Evolutionary conservation across 1,139 yeast species (phyloP).

Genomic region (Kodamaea arcana): DNA sequence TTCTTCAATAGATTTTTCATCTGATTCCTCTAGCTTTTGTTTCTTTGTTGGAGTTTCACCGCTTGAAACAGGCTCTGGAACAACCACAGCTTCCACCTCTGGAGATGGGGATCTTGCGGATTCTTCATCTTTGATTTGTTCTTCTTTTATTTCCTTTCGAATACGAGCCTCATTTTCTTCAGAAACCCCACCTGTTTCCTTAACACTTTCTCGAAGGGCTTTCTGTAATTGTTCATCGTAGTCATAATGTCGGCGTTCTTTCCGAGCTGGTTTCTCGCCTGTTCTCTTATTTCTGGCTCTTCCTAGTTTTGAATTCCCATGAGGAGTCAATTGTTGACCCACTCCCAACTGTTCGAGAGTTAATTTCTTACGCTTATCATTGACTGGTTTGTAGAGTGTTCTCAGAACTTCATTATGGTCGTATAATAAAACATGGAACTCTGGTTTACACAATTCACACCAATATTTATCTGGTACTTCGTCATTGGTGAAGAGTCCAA

Average conservation of each 20-base stretch:
- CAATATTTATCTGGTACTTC: conserved; percentile 88
- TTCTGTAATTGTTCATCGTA: conserved; percentile 67
- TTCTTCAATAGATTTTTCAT: conserved; percentile 14
- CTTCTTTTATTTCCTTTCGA: conserved; percentile 13
- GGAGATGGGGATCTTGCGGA: conserved; percentile 1
- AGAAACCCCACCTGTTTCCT: conserved; percentile 27
- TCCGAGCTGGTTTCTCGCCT: conserved; percentile 18
- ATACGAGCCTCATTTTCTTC: conserved; percentile 12
- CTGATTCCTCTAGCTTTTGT: conserved; percentile 8
- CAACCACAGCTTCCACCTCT: conserved; percentile 8
- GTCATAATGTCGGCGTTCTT: conserved; percentile 38
- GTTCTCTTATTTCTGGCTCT: conserved; percentile 14
- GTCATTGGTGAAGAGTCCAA: conserved; percentile 68
- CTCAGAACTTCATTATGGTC: conserved; percentile 30
- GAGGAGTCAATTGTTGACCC: conserved; percentile 12
- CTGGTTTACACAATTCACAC: conserved; percentile 90
- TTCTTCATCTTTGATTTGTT: conserved; percentile 2
- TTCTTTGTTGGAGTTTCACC: conserved; percentile 13
- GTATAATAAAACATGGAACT: conserved; percentile 55
- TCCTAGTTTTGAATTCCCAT: conserved; percentile 7
- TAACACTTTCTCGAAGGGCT: conserved; percentile 69
- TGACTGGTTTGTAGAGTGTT: conserved; percentile 48
- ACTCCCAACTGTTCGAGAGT: conserved; percentile 20
- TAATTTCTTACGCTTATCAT: conserved; percentile 45
- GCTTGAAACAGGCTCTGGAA: background rate